Conservation (phyloP, 306 rosid genomes). For the Cyamopsis tetragonoloba region DNA sequence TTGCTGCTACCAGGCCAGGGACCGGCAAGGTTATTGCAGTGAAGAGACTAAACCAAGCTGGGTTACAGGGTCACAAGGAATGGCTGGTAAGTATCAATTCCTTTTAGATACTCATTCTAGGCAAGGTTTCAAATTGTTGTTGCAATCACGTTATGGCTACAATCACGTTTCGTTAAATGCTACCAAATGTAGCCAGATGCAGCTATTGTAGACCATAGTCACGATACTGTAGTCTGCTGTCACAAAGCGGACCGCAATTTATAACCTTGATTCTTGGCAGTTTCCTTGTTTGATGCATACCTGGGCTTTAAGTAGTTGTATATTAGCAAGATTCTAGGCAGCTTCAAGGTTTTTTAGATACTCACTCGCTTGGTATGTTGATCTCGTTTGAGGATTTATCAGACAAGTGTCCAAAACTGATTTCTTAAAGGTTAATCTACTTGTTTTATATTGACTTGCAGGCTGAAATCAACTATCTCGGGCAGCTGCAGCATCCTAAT, state of each 20-base stretch:
- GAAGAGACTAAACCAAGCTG: slow-evolving; percentile 80
- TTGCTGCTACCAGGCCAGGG: slow-evolving; percentile 62
- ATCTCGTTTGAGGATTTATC: not conserved
- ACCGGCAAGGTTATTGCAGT: slow-evolving; percentile 70
- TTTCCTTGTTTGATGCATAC: not conserved
- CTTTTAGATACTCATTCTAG: not conserved
- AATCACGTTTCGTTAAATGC: no score
- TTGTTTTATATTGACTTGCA: slow-evolving; percentile 24
- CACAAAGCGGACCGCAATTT: no score
- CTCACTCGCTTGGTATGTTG: not conserved
- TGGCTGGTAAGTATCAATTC: slow-evolving; percentile 59
- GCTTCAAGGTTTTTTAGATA: not conserved
- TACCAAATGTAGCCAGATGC: no score
- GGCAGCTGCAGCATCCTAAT: slow-evolving; percentile 76
- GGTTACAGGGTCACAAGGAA: slow-evolving; percentile 86
- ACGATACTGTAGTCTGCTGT: no score
- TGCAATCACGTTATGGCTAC: no score
- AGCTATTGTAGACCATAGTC: no score
- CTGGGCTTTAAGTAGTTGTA: not conserved
- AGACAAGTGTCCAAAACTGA: not conserved
- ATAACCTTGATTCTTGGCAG: no score
- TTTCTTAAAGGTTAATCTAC: slow-evolving; percentile 7
- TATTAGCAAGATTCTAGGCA: not conserved
- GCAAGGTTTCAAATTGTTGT: no score
- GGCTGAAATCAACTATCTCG: slow-evolving; percentile 90